Conservation (phyloP, 2,329 filamentous ascomycete species). For the Sphaerulina musiva region DNA sequence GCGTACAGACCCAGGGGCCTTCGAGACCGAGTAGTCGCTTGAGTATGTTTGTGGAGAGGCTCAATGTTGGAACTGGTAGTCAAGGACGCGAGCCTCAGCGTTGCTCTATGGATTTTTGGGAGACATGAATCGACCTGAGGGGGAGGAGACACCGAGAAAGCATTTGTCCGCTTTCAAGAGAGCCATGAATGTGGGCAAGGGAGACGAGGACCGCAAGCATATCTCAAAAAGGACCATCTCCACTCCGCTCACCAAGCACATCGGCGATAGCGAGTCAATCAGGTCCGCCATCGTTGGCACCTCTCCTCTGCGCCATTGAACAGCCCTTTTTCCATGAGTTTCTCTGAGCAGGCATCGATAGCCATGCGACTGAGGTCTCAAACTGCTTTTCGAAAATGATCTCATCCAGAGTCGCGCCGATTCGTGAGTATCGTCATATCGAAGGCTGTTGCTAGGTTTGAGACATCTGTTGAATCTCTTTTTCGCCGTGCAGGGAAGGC, state of each 20-base stretch:
- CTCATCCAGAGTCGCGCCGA: not conserved
- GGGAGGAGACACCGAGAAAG: not conserved
- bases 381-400: not conserved
- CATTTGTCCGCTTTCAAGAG: not conserved
- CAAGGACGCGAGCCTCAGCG: not conserved
- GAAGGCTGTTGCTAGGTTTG: not conserved
- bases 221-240: not conserved
- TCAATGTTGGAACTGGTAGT: not conserved
- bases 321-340: not conserved
- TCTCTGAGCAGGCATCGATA: not conserved
- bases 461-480: not conserved
- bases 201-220: not conserved
- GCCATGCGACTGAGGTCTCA: not conserved
- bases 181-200: not conserved
- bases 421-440: not conserved
- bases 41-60: slow-evolving; percentile 3
- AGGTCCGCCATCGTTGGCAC: not conserved
- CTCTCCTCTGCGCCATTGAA: not conserved
- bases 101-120: not conserved
- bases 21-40: slow-evolving; percentile 1
- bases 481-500: not conserved
- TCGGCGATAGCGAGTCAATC: not conserved
- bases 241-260: not conserved
- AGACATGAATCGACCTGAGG: not conserved
- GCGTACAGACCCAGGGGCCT: not conserved